These are phyloP conservation scores for Metschnikowia chrysomelidarum DNA, from an alignment of 805 yeast species.

Conservation along the genomic window DNA sequence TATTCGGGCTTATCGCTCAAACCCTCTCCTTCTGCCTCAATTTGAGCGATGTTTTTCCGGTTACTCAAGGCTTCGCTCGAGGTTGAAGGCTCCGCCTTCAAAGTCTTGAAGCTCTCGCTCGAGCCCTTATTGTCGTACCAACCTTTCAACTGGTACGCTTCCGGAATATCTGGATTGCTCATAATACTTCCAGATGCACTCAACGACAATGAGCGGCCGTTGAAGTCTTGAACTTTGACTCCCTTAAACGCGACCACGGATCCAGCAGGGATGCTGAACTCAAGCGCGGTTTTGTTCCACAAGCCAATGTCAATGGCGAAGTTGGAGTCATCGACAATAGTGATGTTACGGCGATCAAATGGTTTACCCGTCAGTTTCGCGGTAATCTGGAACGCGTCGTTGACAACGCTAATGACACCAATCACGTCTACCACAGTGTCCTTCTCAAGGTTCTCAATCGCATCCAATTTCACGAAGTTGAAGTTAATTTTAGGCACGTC, in stretches of 20 bases:
- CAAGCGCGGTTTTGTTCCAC: constrained; percentile 87
- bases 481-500: constrained; percentile 79
- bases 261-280: constrained; percentile 70
- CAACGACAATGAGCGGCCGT: constrained; percentile 79
- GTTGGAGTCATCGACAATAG: constrained; percentile 81
- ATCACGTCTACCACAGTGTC: constrained; percentile 80
- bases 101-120: constrained; percentile 55
- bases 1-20: constrained; percentile 75
- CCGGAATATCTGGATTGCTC: constrained; percentile 85
- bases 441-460: constrained; percentile 64
- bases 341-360: constrained; percentile 86
- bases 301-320: constrained; percentile 75
- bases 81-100: constrained; percentile 50
- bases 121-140: constrained; percentile 90
- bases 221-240: constrained; percentile 82
- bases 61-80: constrained; percentile 41
- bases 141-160: constrained; percentile 84
- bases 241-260: constrained; percentile 92
- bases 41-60: constrained; percentile 66
- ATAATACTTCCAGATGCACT: constrained; percentile 74
- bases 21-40: constrained; percentile 68
- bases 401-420: constrained; percentile 79
- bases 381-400: constrained; percentile 71
- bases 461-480: constrained; percentile 67
- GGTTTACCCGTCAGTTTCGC: constrained; percentile 88